Evolutionary conservation across 352 stramenopile species (phyloP).

Genomic region (Phytophthora cactorum): DNA sequence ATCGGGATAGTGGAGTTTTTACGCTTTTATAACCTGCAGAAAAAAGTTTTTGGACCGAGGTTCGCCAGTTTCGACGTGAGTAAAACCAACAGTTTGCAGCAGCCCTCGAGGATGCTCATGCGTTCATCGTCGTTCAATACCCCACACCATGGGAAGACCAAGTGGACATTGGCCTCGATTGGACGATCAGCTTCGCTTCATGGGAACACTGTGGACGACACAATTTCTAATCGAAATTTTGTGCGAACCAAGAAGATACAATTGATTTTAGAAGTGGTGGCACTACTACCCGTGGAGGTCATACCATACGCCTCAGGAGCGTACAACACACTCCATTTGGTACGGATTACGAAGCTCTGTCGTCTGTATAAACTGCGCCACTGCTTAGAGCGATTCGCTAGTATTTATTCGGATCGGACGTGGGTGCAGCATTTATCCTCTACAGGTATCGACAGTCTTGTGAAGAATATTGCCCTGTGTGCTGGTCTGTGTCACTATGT

Average conservation of each 20-base stretch:
- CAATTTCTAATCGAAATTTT: neutral
- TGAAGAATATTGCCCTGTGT: constrained; percentile 45
- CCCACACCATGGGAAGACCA: constrained; percentile 5
- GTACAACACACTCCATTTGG: constrained; percentile 66
- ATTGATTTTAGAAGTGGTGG: constrained; percentile 57
- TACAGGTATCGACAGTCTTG: constrained; percentile 60
- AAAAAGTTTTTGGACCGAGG: constrained; percentile 1
- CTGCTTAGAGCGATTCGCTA: constrained; percentile 48
- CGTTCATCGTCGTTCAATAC: constrained; percentile 18
- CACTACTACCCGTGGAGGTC: constrained; percentile 62
- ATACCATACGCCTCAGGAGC: constrained; percentile 39
- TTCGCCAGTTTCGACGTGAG: constrained; percentile 18
- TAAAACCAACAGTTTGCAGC: neutral
- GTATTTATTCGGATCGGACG: constrained; percentile 54
- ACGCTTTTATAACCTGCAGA: constrained; percentile 18
- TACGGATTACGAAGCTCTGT: constrained; percentile 66
- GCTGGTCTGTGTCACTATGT: constrained; percentile 56
- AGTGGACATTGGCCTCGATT: constrained; percentile 30
- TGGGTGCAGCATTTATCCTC: constrained; percentile 65
- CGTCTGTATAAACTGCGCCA: constrained; percentile 51
- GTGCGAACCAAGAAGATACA: constrained; percentile 34
- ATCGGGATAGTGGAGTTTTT: constrained; percentile 26
- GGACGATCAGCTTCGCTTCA: neutral
- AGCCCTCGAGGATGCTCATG: neutral
- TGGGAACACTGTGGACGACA: neutral